Evolutionary conservation across 208 protist species (phyloP), one percentile per base, ranked within the genome.

Genomic region (Polymyxa betae): DNA sequence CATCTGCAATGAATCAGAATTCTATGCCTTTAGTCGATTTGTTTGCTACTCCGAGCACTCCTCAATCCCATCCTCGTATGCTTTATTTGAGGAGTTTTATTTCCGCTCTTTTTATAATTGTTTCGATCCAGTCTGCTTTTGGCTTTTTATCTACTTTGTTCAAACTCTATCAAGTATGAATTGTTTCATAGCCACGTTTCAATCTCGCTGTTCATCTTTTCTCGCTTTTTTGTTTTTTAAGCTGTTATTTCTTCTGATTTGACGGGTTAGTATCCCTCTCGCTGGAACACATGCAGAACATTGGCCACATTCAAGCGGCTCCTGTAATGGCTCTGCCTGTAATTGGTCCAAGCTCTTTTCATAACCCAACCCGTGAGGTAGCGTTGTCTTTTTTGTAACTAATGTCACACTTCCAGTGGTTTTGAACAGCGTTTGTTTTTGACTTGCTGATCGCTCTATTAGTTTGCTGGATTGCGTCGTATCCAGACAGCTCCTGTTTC

Each of bases 401-500:
- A 43, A 35, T 20, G 72, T 20, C 72, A 12, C 12, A 35, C 35
- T 82, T n/a, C 5, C 72, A 82, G 16, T 82, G 16, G n/a, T 20
- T 60, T 60, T 60, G 5, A 24, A 60, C 5, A 24, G 49, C 5
- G 49, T 24, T 24, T 60, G 49, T 60, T 60, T 24, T 60, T 60
- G 24, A 29, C 5, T 24, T 60, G 49, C 24, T 5, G 5, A n/a
- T n/a, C 16, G 54, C 54, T 32, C 20, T 29, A 66, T 35, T n/a
- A 82, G 72, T n/a, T 38, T 38, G 5, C 40, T 43, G 35, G 35
- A 20, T n/a, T 82, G 35, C 72, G 72, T 45, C 72, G 72, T 12
- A 82, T 82, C n/a, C 72, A 82, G n/a, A 82, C 72, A 20, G 72
- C 72, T 5, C 72, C 72, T 20, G 72, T 82, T 43, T 35, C 72